These are phyloP conservation scores for Cystofilobasidium bisporidii DNA, from an alignment of 768 basidiomycete species.

Conservation along the genomic window DNA sequence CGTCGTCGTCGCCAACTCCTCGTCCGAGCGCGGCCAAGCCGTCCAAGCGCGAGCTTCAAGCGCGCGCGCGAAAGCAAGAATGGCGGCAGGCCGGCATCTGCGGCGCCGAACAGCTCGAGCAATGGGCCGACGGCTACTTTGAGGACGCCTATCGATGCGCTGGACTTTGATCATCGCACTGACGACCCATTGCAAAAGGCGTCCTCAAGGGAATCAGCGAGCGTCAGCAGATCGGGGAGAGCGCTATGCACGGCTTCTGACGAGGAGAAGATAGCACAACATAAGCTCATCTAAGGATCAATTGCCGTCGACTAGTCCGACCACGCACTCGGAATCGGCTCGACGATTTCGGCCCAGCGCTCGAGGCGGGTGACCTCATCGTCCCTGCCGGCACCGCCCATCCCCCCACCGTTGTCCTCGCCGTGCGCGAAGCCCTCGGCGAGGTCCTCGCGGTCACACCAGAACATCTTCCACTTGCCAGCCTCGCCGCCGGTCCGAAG, in stretches of 20 bases:
- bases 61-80: neutral
- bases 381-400: neutral
- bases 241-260: too few relatives aligned
- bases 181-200: neutral
- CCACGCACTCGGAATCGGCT: conserved; percentile 72
- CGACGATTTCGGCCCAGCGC: conserved; percentile 59
- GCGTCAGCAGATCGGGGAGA: too few relatives aligned
- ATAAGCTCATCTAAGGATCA: neutral
- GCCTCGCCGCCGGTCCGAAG: conserved; percentile 48
- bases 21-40: neutral
- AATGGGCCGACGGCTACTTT: neutral
- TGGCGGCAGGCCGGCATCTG: neutral
- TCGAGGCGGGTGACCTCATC: conserved; percentile 59
- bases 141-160: conserved; percentile 5
- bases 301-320: neutral
- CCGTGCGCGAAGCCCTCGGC: neutral
- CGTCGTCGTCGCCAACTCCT: neutral
- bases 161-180: neutral
- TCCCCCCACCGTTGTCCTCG: neutral
- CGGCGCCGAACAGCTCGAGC: neutral
- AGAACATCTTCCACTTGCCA: conserved; percentile 85
- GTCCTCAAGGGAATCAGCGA: too few relatives aligned
- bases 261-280: too few relatives aligned
- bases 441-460: conserved; percentile 84
- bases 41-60: neutral